Percentiles rank a stretch among this genome's conserved stretches.
These are phyloP conservation scores for Eragrostis nindensis DNA, from an alignment of 176 grass and related monocot genomes.

Conservation along the genomic window DNA sequence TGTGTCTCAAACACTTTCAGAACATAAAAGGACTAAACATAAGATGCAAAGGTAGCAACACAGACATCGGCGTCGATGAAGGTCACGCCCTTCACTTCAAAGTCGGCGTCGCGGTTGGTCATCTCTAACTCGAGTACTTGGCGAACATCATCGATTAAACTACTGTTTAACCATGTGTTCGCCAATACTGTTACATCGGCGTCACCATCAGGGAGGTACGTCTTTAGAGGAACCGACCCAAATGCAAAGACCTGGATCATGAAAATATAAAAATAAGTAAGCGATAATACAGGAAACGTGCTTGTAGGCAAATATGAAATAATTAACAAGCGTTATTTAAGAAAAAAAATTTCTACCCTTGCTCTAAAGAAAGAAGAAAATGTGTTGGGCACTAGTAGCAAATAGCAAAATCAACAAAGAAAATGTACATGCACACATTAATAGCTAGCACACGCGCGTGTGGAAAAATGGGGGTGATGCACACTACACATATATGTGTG, in stretches of 20 bases:
- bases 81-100: conserved; percentile 45
- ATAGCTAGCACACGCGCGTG: too few species aligned
- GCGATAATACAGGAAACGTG: neutral
- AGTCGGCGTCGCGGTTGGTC: conserved; percentile 42
- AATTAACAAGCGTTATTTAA: too few species aligned
- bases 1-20: neutral
- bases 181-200: conserved; percentile 69
- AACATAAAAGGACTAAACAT: conserved; percentile 9
- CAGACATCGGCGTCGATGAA: conserved; percentile 74
- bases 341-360: too few species aligned
- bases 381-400: neutral
- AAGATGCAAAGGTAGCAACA: conserved; percentile 4
- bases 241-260: conserved; percentile 70
- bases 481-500: too few species aligned
- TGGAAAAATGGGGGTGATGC: too few species aligned
- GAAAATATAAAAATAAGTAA: conserved; percentile 3
- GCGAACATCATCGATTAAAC: conserved; percentile 41
- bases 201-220: conserved; percentile 91
- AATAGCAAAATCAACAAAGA: neutral
- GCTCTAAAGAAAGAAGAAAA: neutral
- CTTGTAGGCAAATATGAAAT: too few species aligned
- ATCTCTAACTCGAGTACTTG: conserved; percentile 49
- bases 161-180: conserved; percentile 36
- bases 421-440: neutral
- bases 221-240: conserved; percentile 85